Percentiles rank a stretch among this genome's conserved stretches.
Evolutionary conservation across 306 rosid genomes (phyloP).

Genomic region (Acacia melanoxylon): DNA sequence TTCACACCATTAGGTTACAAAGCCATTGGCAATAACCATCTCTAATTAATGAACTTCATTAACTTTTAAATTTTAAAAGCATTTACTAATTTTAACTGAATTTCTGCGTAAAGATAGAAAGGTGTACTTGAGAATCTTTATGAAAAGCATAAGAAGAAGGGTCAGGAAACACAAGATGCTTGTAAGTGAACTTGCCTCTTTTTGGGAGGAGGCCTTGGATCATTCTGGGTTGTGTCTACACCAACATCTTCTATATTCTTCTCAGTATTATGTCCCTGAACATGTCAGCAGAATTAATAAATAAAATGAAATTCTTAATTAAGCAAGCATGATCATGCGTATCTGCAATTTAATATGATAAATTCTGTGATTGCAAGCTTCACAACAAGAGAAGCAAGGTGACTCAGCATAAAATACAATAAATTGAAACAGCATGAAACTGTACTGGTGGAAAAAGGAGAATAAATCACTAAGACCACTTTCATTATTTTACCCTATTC

Average conservation of each 20-base stretch:
- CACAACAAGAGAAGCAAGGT: slow-evolving; percentile 18
- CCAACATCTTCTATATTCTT: slow-evolving; percentile 39
- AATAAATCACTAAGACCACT: background rate
- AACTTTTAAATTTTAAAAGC: too few relatives aligned
- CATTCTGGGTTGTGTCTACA: slow-evolving; percentile 29
- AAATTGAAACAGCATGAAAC: background rate
- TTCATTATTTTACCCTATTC: background rate
- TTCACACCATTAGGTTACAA: too few relatives aligned
- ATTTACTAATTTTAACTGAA: too few relatives aligned
- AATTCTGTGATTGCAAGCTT: slow-evolving; percentile 18
- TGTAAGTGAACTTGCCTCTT: slow-evolving; percentile 53
- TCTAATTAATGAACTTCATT: too few relatives aligned
- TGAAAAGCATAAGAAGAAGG: slow-evolving; percentile 22
- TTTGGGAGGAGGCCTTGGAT: slow-evolving; percentile 25
- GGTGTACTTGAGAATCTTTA: background rate
- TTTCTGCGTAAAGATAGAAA: background rate
- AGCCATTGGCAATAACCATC: too few relatives aligned
- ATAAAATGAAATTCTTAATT: background rate
- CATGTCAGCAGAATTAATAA: slow-evolving; percentile 30
- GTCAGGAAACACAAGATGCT: slow-evolving; percentile 19
- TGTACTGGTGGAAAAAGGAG: slow-evolving; percentile 4
- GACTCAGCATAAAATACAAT: slow-evolving; percentile 18
- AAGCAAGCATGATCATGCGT: slow-evolving; percentile 23
- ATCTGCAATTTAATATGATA: slow-evolving; percentile 17
- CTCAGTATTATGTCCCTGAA: slow-evolving; percentile 48